Base-by-base conservation (phyloP, 352 stramenopile genomes). In the Peronospora destructor region DNA sequence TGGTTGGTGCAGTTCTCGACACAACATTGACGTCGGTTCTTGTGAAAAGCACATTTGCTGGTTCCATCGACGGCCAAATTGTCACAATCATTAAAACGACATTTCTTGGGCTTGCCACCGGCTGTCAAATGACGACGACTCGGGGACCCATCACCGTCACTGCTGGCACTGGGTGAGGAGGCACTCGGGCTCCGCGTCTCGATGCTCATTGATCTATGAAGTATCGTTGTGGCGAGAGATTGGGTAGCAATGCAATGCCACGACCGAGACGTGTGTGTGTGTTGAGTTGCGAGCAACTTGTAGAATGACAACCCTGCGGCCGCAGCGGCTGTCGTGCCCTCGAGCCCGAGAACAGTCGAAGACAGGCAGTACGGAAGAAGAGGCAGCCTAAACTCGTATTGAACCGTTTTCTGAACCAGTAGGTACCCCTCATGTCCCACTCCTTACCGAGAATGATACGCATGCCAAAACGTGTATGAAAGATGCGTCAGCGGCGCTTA, bases 1-100 rank as follows among this genome's bases (percentile, higher is more conserved):
- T 91, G 79, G 64, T 91, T 91, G 9, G 74, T 88, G 62, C 79
- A 91, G 61, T 85, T 86, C 26, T 75, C 69, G 14, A 87, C 73
- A 61, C 73, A 85, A 61, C 79, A 91, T 48, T 87, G 73, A 26
- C 76, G 73, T 42, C 79, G 74, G 54, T 91, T 91, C 63, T 88
- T 87, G 64, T 91, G 79, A 58, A 88, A 87, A 23, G 76, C 64
- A 60, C 79, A 91, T 56, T 87, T 87, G 71, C 64, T 68, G 7
- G 76, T 86, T 60, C 76, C 79, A 48, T 85, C 71, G 36, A 85
- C 68, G 3, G 73, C 71, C 19, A 77, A 56, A 61, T 86, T 87
- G 50, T 83, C 76, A 56, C 79, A 91, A 54, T 87, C 74, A 37
- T 91, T 91, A 53, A 91, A 91, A 50, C 73, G 68, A 56, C 79